Conservation (phyloP, 768 basidiomycete genomes). For the Chlorophyllum brunneum region DNA sequence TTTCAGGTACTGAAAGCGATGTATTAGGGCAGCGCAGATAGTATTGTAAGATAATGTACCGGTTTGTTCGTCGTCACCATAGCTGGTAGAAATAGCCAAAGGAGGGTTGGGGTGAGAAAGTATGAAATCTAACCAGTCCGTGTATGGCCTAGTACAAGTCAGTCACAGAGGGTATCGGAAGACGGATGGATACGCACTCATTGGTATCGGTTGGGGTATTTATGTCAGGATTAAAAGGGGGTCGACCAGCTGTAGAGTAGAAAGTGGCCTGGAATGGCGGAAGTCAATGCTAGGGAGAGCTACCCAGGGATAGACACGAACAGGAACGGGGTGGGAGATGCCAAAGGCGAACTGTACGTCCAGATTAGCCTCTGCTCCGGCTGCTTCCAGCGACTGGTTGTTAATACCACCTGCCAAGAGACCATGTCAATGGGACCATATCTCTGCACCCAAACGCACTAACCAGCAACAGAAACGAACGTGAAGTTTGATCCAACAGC, state of each 20-base stretch:
- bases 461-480: slow-evolving; percentile 54
- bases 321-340: slow-evolving; percentile 53
- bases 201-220: slow-evolving; percentile 33
- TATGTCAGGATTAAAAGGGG: slow-evolving; percentile 51
- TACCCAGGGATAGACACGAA: slow-evolving; percentile 13
- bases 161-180: slow-evolving; percentile 14
- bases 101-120: slow-evolving; percentile 40
- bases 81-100: slow-evolving; percentile 62
- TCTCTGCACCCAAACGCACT: too few relatives aligned
- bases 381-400: slow-evolving; percentile 42
- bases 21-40: neutral
- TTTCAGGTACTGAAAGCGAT: slow-evolving; percentile 42
- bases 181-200: slow-evolving; percentile 23
- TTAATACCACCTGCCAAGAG: slow-evolving; percentile 47
- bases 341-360: slow-evolving; percentile 64
- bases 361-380: slow-evolving; percentile 62
- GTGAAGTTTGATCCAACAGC: slow-evolving; percentile 49
- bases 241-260: slow-evolving; percentile 58
- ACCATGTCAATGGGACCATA: neutral
- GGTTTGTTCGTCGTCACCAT: slow-evolving; percentile 67
- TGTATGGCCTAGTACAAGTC: slow-evolving; percentile 23
- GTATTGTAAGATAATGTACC: slow-evolving; percentile 31
- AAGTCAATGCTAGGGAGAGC: neutral
- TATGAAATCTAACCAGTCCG: slow-evolving; percentile 58
- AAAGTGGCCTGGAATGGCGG: slow-evolving; percentile 37